Percentiles rank a stretch among this genome's conserved stretches.
Conservation (phyloP, 805 yeast species). For the Wickerhamiella dianesei region DNA sequence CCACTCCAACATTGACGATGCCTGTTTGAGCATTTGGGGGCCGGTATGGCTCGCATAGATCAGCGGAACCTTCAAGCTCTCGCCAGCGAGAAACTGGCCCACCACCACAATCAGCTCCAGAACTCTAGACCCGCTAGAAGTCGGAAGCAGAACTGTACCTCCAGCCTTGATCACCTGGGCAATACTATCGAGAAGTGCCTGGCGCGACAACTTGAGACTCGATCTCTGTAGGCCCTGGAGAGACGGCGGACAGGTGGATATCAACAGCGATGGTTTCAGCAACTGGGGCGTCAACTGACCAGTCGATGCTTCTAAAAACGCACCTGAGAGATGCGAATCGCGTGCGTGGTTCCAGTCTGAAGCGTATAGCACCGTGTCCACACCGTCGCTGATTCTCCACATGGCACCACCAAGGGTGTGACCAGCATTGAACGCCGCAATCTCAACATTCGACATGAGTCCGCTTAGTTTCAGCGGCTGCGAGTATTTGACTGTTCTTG, state of each 20-base stretch:
- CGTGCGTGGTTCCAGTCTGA: constrained; percentile 91
- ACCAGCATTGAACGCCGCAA: constrained; percentile 84
- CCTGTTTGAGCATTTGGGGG: constrained; percentile 62
- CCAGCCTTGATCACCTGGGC: constrained; percentile 57
- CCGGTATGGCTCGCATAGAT: constrained; percentile 67
- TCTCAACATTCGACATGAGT: constrained; percentile 25
- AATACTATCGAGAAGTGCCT: constrained; percentile 47
- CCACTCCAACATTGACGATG: constrained; percentile 90
- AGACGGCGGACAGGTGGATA: constrained; percentile 34
- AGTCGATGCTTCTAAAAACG: constrained; percentile 38
- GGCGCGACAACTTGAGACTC: constrained; percentile 46
- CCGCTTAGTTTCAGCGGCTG: constrained; percentile 37
- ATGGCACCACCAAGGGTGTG: constrained; percentile 88
- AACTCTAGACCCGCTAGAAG: constrained; percentile 66
- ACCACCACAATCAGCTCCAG: constrained; percentile 63
- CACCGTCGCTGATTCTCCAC: constrained; percentile 62
- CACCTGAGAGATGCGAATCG: constrained; percentile 69
- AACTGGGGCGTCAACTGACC: constrained; percentile 52
- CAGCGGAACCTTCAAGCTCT: constrained; percentile 41
- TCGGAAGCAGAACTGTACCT: constrained; percentile 73
- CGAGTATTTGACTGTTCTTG: constrained; percentile 58
- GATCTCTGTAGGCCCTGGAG: constrained; percentile 10
- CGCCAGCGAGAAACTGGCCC: constrained; percentile 43
- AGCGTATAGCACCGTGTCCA: constrained; percentile 75
- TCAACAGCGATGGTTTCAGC: constrained; percentile 63